Evolutionary conservation across 2,329 filamentous ascomycete species (phyloP).

Genomic region (Xylariales sp.): DNA sequence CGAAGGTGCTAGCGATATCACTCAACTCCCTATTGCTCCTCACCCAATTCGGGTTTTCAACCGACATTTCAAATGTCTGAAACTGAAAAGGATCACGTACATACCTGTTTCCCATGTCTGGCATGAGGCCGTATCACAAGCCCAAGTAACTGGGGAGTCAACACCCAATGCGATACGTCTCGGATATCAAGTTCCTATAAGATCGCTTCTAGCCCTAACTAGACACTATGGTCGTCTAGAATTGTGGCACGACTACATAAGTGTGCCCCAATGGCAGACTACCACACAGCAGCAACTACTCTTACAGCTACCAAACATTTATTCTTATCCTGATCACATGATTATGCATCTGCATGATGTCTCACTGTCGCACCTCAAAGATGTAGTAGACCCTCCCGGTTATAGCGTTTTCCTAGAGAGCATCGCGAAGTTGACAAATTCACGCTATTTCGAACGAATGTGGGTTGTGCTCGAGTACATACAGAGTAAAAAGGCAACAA

Average conservation of each 20-base stretch:
- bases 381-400: slow-evolving; percentile 13
- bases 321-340: slow-evolving; percentile 27
- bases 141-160: slow-evolving; percentile 24
- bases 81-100: slow-evolving; percentile 28
- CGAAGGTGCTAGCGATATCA: slow-evolving; percentile 28
- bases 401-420: slow-evolving; percentile 25
- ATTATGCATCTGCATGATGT: slow-evolving; percentile 32
- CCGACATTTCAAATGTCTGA: slow-evolving; percentile 32
- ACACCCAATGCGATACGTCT: slow-evolving; percentile 18
- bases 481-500: slow-evolving; percentile 21
- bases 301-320: slow-evolving; percentile 27
- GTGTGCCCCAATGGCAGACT: slow-evolving; percentile 30
- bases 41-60: slow-evolving; percentile 30
- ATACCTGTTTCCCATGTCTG: slow-evolving; percentile 32
- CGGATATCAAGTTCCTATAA: slow-evolving; percentile 30
- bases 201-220: slow-evolving; percentile 21
- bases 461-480: slow-evolving; percentile 34
- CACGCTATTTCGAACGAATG: slow-evolving; percentile 31
- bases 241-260: slow-evolving; percentile 32
- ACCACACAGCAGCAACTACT: slow-evolving; percentile 27
- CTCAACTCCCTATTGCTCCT: slow-evolving; percentile 27
- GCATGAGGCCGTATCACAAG: slow-evolving; percentile 28
- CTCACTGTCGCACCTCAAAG: slow-evolving; percentile 17
- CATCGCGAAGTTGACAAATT: slow-evolving; percentile 28
- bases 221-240: slow-evolving; percentile 22